Evolutionary conservation across 345 rosid genomes (phyloP).

Genomic region (Linum trigynum): DNA sequence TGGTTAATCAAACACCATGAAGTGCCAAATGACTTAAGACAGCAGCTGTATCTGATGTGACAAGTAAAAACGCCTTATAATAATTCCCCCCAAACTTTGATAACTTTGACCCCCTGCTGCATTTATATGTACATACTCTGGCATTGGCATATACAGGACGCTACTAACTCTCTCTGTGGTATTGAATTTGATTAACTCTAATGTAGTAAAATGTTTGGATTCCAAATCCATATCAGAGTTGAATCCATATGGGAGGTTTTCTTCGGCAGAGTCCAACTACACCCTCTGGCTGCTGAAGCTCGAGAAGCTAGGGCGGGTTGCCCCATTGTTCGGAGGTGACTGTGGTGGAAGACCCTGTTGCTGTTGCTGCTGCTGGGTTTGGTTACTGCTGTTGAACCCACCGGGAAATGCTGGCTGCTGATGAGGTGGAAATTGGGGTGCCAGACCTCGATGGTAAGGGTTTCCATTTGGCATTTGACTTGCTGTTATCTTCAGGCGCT

Average conservation of each 20-base stretch:
- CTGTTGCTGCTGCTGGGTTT: conserved; percentile 33
- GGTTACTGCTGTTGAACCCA: conserved; percentile 33
- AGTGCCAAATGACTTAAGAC: too few species aligned
- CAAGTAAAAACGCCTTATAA: too few species aligned
- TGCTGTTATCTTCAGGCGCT: conserved; percentile 74
- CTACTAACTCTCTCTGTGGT: too few species aligned
- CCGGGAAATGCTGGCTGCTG: conserved; percentile 31
- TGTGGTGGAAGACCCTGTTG: conserved; percentile 33
- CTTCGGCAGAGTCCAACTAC: background rate
- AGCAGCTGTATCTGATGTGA: too few species aligned
- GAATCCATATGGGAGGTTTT: too few species aligned
- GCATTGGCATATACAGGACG: background rate
- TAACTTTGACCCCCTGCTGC: too few species aligned
- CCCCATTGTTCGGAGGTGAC: conserved; percentile 28
- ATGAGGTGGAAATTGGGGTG: conserved; percentile 39
- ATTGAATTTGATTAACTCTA: too few species aligned
- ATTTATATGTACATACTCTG: background rate
- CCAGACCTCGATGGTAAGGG: conserved; percentile 34
- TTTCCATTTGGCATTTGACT: conserved; percentile 61
- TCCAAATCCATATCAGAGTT: too few species aligned
- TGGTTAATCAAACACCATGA: too few species aligned
- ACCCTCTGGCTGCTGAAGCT: conserved; percentile 21
- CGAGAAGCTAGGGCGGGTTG: conserved; percentile 33
- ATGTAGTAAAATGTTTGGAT: too few species aligned
- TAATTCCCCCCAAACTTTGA: too few species aligned